phyloP scores from a whole-genome alignment of 2,329 filamentous ascomycete genomes.

The Cytospora paraplurivora region DNA sequence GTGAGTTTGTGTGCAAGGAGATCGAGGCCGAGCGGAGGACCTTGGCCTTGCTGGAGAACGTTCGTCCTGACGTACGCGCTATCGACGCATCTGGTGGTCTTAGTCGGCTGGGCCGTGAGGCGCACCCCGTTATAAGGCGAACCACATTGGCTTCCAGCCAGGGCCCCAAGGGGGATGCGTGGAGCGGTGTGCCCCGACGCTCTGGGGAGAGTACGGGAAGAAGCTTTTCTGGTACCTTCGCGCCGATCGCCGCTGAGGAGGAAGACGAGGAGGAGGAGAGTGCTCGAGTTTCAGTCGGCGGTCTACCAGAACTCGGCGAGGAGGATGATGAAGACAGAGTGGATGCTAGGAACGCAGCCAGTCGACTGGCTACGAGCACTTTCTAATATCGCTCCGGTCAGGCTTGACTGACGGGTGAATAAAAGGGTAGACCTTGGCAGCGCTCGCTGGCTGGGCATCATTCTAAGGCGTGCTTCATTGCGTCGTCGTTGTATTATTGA shows the following conservation, averaged over 20 bases:
- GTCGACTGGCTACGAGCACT: slow-evolving; percentile 88
- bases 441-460: slow-evolving; percentile 5
- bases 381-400: slow-evolving; percentile 58
- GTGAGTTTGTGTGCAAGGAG: slow-evolving; percentile 90
- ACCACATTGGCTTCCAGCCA: slow-evolving; percentile 82
- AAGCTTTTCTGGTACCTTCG: slow-evolving; percentile 73
- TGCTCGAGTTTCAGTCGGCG: slow-evolving; percentile 35
- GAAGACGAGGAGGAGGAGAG: slow-evolving; percentile 51
- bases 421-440: neutral
- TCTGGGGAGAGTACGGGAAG: slow-evolving; percentile 72
- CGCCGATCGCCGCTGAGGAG: slow-evolving; percentile 65
- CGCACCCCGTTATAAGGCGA: slow-evolving; percentile 75
- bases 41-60: slow-evolving; percentile 87
- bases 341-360: slow-evolving; percentile 94
- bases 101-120: slow-evolving; percentile 84
- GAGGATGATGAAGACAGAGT: slow-evolving; percentile 92
- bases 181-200: slow-evolving; percentile 89
- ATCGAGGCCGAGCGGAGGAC: slow-evolving; percentile 95
- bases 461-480: slow-evolving; percentile 19
- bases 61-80: slow-evolving; percentile 87
- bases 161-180: slow-evolving; percentile 96
- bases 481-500: slow-evolving; percentile 27
- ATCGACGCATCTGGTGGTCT: slow-evolving; percentile 92
- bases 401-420: neutral
- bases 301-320: slow-evolving; percentile 65